phyloP scores from a whole-genome alignment of 352 stramenopile species.

The Phytophthora aleatoria region DNA sequence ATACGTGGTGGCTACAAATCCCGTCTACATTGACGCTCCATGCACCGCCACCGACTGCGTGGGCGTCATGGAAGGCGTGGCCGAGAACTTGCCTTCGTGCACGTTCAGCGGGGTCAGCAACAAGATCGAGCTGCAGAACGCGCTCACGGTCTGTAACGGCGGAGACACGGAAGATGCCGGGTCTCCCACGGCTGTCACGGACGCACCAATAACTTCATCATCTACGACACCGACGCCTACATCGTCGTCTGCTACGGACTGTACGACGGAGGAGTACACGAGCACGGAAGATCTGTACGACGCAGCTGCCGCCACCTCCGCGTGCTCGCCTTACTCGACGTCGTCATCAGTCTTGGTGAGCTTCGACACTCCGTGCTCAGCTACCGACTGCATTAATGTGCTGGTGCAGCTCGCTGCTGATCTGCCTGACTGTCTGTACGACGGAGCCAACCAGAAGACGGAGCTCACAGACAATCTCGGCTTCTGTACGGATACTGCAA shows the following conservation, averaged over 20 bases:
- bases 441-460: constrained; percentile 27
- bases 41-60: constrained; percentile 23
- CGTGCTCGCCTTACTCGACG: constrained; percentile 24
- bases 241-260: constrained; percentile 26
- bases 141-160: constrained; percentile 18
- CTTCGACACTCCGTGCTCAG: constrained; percentile 29
- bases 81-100: constrained; percentile 19
- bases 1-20: constrained; percentile 18
- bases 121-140: constrained; percentile 26
- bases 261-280: constrained; percentile 16
- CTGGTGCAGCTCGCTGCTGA: constrained; percentile 15
- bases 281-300: background rate
- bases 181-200: constrained; percentile 10
- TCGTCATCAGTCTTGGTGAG: constrained; percentile 8
- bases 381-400: constrained; percentile 20
- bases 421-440: constrained; percentile 28
- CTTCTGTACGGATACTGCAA: constrained; percentile 10
- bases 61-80: constrained; percentile 16
- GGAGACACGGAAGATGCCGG: constrained; percentile 3
- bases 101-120: constrained; percentile 29
- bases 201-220: background rate
- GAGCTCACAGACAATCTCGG: constrained; percentile 20
- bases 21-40: constrained; percentile 18
- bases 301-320: constrained; percentile 18
- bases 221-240: background rate